These are phyloP conservation scores for Diutina catenulata DNA, from an alignment of 1,139 yeast species.

Conservation along the genomic window DNA sequence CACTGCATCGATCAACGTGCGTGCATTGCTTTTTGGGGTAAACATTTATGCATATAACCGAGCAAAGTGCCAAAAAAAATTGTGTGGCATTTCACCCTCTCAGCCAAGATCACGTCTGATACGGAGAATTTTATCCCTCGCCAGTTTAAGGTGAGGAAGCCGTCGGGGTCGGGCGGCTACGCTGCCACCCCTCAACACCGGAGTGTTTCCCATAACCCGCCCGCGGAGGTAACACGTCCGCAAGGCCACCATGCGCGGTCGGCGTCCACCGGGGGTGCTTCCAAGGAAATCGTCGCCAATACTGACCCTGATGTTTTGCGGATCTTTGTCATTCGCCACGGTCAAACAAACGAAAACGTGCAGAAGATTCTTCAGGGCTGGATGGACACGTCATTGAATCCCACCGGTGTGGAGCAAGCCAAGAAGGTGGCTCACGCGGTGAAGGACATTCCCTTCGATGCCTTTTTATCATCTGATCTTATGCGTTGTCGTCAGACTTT, in stretches of 20 bases:
- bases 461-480: slow-evolving; percentile 48
- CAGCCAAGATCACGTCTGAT: not conserved
- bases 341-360: slow-evolving; percentile 65
- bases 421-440: slow-evolving; percentile 33
- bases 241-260: too few species aligned
- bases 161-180: too few species aligned
- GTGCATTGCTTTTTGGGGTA: too few species aligned
- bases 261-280: not conserved
- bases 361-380: slow-evolving; percentile 69
- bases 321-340: slow-evolving; percentile 62
- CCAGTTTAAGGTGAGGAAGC: slow-evolving; percentile 5
- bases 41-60: slow-evolving; percentile 48
- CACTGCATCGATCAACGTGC: too few species aligned
- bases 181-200: too few species aligned
- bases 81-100: not conserved
- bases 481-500: slow-evolving; percentile 47
- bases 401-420: slow-evolving; percentile 48
- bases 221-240: too few species aligned
- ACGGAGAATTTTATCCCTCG: slow-evolving; percentile 2
- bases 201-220: too few species aligned
- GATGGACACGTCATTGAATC: slow-evolving; percentile 46
- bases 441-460: slow-evolving; percentile 31
- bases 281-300: slow-evolving; percentile 14
- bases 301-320: slow-evolving; percentile 30
- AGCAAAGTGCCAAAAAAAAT: slow-evolving; percentile 8